phyloP scores from a whole-genome alignment of 208 protist species.

The Crithidia bombi region DNA sequence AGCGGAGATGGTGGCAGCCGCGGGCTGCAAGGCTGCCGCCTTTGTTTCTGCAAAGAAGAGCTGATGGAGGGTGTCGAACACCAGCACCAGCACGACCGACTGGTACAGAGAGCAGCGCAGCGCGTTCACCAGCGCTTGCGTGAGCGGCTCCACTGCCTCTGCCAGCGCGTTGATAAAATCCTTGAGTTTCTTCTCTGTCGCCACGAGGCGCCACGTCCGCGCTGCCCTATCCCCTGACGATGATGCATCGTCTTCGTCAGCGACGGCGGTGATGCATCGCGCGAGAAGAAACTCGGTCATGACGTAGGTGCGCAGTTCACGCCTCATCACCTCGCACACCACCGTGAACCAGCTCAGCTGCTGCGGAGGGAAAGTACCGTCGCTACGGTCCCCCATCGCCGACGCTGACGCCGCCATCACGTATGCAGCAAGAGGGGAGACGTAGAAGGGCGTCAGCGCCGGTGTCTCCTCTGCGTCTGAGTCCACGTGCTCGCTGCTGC shows the following conservation, averaged over 20 bases:
- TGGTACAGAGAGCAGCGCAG: conserved; percentile 28
- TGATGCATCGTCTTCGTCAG: background rate
- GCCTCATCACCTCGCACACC: conserved; percentile 49
- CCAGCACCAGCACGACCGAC: conserved; percentile 43
- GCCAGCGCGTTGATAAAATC: conserved; percentile 43
- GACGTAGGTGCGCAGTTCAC: conserved; percentile 38
- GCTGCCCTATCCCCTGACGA: background rate
- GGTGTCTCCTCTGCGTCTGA: background rate
- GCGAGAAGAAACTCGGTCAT: conserved; percentile 13
- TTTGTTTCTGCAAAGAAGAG: background rate
- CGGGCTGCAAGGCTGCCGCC: background rate
- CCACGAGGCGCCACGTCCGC: conserved; percentile 10
- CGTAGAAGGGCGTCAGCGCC: conserved; percentile 32
- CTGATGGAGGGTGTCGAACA: conserved; percentile 42
- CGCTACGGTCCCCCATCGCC: background rate
- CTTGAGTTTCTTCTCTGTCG: conserved; percentile 22
- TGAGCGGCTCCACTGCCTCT: conserved; percentile 39
- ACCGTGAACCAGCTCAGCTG: conserved; percentile 41
- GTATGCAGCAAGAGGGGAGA: conserved; percentile 45
- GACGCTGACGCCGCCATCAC: conserved; percentile 14
- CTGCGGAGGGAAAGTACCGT: background rate
- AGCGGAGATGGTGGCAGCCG: background rate
- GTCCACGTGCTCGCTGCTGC: background rate
- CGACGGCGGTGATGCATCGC: background rate
- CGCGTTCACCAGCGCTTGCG: conserved; percentile 31